Evolutionary conservation across 1,284 basidiomycete species (phyloP), one percentile per base, ranked within the genome.

Genomic region (Ustilago cynodontis): DNA sequence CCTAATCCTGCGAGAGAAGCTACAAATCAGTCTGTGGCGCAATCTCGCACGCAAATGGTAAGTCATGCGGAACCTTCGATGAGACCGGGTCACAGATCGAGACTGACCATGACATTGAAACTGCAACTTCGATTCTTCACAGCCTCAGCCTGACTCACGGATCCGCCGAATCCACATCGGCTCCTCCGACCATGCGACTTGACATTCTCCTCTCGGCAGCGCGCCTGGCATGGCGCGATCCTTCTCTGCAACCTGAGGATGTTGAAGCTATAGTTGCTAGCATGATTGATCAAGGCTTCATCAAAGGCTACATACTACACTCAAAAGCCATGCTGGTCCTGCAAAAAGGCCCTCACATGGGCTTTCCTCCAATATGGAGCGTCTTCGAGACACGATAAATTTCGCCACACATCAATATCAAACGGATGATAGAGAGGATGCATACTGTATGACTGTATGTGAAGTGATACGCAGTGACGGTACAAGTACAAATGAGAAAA

Each of bases 251-350:
- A 51, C 20, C 80, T 13, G 85, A 86, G 41, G 87, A 88, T 58
- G 73, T 87, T 39, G 87, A 87, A 61, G 82, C 83, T 28, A 83
- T 88, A 65, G 78, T 83, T 13, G 84, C 82, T 1, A 85, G 84
- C 35, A 67, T 88, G 45, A 82, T 87, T 64, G 87, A 87, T 52
- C 86, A 87, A 79, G 87, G 87, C 37, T 86, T 86, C 68, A 63
- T 87, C 62, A 87, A 87, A 60, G 87, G 85, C 2, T 87, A 87
- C 78, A 86, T 87, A 14, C 65, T 86, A 18, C 87, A 87, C 56
- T 82, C 82, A 29, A 85, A 85, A 50, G 71, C 76, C 18, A 68
- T 86, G 61, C 63, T 87, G 8, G 86, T 87, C 3, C 59, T 87
- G 43, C 86, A 86, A 61, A 86, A 86, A 22, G 85, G 85, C 1